Conservation (phyloP, 306 rosid genomes). For the Prosopis cineraria region DNA sequence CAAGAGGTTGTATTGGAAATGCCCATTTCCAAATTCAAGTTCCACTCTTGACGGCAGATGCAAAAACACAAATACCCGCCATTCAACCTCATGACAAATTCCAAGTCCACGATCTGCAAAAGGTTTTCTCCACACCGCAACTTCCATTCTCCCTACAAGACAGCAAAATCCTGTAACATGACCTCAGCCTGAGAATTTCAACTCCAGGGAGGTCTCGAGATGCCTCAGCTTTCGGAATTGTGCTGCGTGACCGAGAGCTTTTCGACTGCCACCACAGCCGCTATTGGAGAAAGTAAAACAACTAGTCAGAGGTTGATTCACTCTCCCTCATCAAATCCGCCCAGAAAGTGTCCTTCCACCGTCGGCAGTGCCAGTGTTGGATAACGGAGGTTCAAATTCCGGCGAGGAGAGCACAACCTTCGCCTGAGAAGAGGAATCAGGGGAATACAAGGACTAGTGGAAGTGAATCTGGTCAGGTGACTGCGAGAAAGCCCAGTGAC, state of each 20-base stretch:
- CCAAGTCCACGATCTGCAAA: conserved; percentile 9
- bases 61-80: conserved; percentile 39
- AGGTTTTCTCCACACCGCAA: conserved; percentile 47
- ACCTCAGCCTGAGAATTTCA: background rate
- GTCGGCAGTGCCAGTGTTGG: background rate
- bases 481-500: too few relatives aligned
- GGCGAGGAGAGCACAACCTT: background rate
- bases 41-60: conserved; percentile 22
- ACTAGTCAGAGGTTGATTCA: conserved; percentile 33
- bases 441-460: background rate
- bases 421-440: background rate
- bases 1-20: conserved; percentile 82
- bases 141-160: background rate
- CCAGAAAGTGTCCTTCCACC: background rate
- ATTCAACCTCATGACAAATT: background rate
- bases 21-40: conserved; percentile 53
- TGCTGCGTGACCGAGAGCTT: conserved; percentile 61
- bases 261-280: conserved; percentile 56
- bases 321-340: background rate
- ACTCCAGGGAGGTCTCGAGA: background rate
- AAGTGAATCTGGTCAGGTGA: background rate
- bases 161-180: background rate
- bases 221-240: conserved; percentile 53
- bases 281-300: conserved; percentile 54
- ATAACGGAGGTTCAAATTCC: background rate